Percentiles rank a stretch among this genome's conserved stretches.
phyloP scores from a whole-genome alignment of 1,139 yeast genomes.

The Williopsis jadinii region DNA sequence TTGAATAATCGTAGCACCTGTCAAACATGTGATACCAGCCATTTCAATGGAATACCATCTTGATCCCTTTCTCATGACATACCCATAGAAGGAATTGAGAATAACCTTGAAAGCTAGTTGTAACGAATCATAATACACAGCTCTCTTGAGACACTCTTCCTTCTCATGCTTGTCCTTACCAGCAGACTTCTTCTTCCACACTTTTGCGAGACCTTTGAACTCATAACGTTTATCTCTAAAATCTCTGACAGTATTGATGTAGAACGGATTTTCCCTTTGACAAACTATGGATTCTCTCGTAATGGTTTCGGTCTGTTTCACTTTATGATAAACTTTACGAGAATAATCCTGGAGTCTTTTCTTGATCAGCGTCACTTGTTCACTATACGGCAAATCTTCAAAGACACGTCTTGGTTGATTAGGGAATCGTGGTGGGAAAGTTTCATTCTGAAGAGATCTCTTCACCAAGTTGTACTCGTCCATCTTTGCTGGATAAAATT shows the following conservation, averaged over 20 bases:
- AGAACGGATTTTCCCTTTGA: constrained; percentile 96
- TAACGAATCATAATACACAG: constrained; percentile 86
- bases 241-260: constrained; percentile 87
- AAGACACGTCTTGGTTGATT: constrained; percentile 53
- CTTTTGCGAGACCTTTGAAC: constrained; percentile 88
- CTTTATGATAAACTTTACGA: constrained; percentile 73
- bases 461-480: constrained; percentile 90
- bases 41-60: constrained; percentile 99
- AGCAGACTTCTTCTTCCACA: constrained; percentile 81
- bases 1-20: constrained; percentile 97
- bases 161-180: constrained; percentile 46
- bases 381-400: constrained; percentile 69
- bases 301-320: constrained; percentile 75
- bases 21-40: constrained; percentile 98
- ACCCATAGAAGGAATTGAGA: constrained; percentile 93
- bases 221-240: constrained; percentile 97
- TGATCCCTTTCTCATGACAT: constrained; percentile 98
- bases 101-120: constrained; percentile 97
- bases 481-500: constrained; percentile 83
- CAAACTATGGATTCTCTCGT: constrained; percentile 93
- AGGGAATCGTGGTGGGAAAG: constrained; percentile 58
- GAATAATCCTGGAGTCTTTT: constrained; percentile 83
- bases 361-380: constrained; percentile 71
- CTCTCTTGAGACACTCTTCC: constrained; percentile 91
- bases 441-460: constrained; percentile 73